Evolutionary conservation across 768 basidiomycete genomes (phyloP), one percentile per base, ranked within the genome.

Genomic region (Ramaria sp.): DNA sequence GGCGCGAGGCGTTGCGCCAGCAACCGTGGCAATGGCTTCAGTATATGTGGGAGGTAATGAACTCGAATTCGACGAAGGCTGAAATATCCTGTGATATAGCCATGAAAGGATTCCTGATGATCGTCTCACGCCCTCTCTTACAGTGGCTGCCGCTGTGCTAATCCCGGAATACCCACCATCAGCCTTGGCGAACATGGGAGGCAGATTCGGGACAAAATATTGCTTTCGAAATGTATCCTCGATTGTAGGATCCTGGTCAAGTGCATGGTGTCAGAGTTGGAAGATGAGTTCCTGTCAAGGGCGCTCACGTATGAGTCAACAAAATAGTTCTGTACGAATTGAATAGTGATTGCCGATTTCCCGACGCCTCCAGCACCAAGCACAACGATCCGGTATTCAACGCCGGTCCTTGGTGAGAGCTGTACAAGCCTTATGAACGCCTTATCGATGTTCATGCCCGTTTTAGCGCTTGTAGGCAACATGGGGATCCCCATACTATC

Each of bases 331-430:
- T n/a, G 33, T 37, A 38, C 37, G 33, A 33, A 48, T 30, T 31
- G 27, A n/a, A 56, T 30, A 4, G 45, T 33, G 20, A 48, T 45
- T 15, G 54, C 15, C 17, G 43, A 47, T 45, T 56, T 56, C 4
- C 54, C 54, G 3, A 56, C 54, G 20, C 54, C 54, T 30, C 54
- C 54, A 34, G 20, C 20, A 20, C 54, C 54, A 30, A 56, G 45
- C 13, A 56, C 37, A 9, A 33, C 54, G 12, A 56, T 37, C 9
- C 10, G 24, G 46, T 56, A 56, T 7, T 39, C 37, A 13, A 10
- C 6, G n/a, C 54, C 45, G 6, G 22, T 47, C 19, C 54, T 27
- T 10, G 54, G 45, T 5, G 42, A 47, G 45, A 47, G 27, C 7
- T 49, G 20, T 24, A 45, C 46, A 2, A 56, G 54, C 30, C n/a